Percentiles rank a stretch among this genome's conserved stretches.
Conservation (phyloP, 176 grass and related monocot genomes). For the Cenchrus purpureus region DNA sequence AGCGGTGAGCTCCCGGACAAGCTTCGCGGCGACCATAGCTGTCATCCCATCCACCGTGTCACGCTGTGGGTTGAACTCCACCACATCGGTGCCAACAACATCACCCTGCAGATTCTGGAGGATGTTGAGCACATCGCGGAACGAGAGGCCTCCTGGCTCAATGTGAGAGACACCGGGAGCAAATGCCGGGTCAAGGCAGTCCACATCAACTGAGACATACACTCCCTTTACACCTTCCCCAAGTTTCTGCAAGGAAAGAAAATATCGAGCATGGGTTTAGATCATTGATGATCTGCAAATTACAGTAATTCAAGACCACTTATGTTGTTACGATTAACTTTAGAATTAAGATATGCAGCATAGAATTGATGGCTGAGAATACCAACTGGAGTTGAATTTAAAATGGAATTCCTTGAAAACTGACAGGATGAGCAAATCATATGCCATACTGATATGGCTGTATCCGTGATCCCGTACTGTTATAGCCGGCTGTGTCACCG, state of each 20-base stretch:
- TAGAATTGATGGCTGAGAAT: neutral
- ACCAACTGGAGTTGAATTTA: neutral
- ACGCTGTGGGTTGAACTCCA: slow-evolving; percentile 96
- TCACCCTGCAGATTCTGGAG: slow-evolving; percentile 90
- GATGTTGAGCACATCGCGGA: slow-evolving; percentile 93
- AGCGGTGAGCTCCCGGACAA: slow-evolving; percentile 89
- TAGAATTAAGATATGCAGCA: neutral
- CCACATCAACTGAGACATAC: slow-evolving; percentile 86
- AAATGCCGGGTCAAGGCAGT: slow-evolving; percentile 94
- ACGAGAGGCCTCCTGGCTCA: slow-evolving; percentile 94
- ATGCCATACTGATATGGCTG: neutral
- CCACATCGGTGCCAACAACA: slow-evolving; percentile 83
- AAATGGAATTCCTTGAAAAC: neutral
- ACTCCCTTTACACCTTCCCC: slow-evolving; percentile 95
- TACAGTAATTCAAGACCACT: neutral
- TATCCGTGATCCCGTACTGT: neutral
- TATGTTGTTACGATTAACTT: neutral
- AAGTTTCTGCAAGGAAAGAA: slow-evolving; percentile 69
- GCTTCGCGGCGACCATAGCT: slow-evolving; percentile 92
- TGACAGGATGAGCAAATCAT: neutral
- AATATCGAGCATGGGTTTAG: neutral
- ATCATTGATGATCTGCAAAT: neutral
- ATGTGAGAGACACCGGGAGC: slow-evolving; percentile 96
- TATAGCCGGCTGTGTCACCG: too few species aligned
- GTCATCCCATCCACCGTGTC: slow-evolving; percentile 99